These are phyloP conservation scores for Aspergillus haitiensis DNA, from an alignment of 495 filamentous ascomycete genomes.

Conservation along the genomic window DNA sequence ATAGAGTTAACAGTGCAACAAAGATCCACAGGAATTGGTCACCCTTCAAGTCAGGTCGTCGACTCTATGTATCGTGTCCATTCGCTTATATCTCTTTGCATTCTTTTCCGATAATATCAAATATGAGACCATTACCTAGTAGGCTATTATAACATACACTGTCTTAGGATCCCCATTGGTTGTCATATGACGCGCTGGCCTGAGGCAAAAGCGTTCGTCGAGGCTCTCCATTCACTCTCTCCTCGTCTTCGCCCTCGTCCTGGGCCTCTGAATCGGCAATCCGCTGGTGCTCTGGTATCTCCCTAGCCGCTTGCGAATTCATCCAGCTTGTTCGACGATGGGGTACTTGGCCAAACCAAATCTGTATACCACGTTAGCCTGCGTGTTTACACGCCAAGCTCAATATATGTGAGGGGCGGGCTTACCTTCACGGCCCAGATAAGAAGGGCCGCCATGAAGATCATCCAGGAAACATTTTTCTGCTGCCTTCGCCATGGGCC, in stretches of 20 bases:
- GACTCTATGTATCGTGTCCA: too few species aligned
- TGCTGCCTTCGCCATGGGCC: conserved; percentile 31
- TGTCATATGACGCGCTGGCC: conserved; percentile 8
- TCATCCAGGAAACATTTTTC: conserved; percentile 27
- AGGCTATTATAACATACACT: too few species aligned
- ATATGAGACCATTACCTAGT: too few species aligned
- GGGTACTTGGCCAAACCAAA: conserved; percentile 9
- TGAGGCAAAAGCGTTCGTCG: conserved; percentile 20
- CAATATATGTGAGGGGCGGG: not conserved
- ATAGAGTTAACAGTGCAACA: too few species aligned
- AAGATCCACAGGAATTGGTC: too few species aligned
- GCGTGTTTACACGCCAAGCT: not conserved
- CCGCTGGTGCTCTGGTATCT: conserved; percentile 16
- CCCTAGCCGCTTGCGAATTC: not conserved
- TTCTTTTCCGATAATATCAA: too few species aligned
- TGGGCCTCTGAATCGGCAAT: conserved; percentile 14
- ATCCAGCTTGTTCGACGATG: conserved; percentile 18
- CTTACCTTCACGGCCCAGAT: conserved; percentile 27
- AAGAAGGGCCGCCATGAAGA: conserved; percentile 30
- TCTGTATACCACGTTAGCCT: conserved; percentile 2
- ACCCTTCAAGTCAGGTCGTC: too few species aligned
- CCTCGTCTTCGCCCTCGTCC: conserved; percentile 18
- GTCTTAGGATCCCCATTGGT: conserved; percentile 15
- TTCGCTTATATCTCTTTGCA: too few species aligned
- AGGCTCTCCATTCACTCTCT: conserved; percentile 11